Evolutionary conservation across 1,139 yeast species (phyloP).

Genomic region (Geotrichum phurueaensis): DNA sequence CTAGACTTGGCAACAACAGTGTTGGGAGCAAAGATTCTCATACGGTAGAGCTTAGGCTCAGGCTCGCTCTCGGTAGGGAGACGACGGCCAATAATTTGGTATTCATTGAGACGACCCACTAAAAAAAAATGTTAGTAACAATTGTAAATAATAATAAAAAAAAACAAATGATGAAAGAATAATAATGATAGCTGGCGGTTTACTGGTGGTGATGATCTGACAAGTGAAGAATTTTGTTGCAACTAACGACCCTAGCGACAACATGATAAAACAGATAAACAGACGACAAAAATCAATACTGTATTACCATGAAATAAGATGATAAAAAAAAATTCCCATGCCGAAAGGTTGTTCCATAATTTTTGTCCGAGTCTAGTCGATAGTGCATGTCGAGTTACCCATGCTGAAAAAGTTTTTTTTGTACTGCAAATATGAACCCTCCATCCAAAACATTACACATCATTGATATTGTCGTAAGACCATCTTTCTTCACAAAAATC

Average conservation of each 20-base stretch:
- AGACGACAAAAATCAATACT: not conserved
- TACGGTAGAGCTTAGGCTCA: conserved; percentile 99
- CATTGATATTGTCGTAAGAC: too few species aligned
- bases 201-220: not conserved
- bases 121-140: conserved; percentile 4
- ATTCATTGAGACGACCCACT: conserved; percentile 84
- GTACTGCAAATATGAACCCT: too few species aligned
- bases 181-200: not conserved
- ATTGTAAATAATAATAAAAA: not conserved
- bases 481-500: not conserved
- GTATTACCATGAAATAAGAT: not conserved
- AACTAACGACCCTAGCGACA: not conserved
- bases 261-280: not conserved
- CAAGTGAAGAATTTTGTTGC: not conserved
- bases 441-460: too few species aligned
- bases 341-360: too few species aligned
- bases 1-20: conserved; percentile 99
- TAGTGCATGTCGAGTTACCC: not conserved
- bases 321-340: too few species aligned
- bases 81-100: conserved; percentile 99
- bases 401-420: not conserved
- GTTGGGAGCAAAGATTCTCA: conserved; percentile 99
- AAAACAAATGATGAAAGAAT: too few species aligned
- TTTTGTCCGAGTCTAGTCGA: too few species aligned
- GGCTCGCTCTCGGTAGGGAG: conserved; percentile 98